Evolutionary conservation across 1,284 basidiomycete genomes (phyloP).

Genomic region (Pisolithus thermaeus): DNA sequence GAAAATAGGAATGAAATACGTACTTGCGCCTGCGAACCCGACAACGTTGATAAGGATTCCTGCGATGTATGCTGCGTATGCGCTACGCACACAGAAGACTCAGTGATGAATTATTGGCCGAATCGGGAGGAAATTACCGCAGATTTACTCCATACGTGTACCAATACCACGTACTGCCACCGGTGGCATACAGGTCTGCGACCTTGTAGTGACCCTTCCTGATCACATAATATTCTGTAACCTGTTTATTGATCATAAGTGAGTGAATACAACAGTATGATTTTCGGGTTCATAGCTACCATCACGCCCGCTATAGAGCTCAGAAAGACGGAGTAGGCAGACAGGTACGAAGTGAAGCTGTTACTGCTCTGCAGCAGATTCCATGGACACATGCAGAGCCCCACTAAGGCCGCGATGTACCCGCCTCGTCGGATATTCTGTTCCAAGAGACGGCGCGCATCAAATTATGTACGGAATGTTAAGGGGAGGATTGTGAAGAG

Average conservation of each 20-base stretch:
- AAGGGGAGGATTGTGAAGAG: neutral
- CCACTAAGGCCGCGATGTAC: slow-evolving; percentile 72
- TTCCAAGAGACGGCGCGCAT: neutral
- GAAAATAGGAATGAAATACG: slow-evolving; percentile 28
- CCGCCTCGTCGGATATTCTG: slow-evolving; percentile 82
- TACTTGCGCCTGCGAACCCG: slow-evolving; percentile 62
- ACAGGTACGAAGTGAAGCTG: slow-evolving; percentile 78
- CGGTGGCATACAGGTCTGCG: slow-evolving; percentile 62
- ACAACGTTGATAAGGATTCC: slow-evolving; percentile 83
- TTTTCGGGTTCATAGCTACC: slow-evolving; percentile 32
- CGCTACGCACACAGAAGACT: slow-evolving; percentile 32
- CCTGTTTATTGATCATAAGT: slow-evolving; percentile 28
- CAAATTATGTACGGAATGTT: neutral
- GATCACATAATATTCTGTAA: slow-evolving; percentile 79
- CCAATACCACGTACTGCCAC: slow-evolving; percentile 63
- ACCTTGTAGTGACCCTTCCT: slow-evolving; percentile 69
- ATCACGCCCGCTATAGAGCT: slow-evolving; percentile 82
- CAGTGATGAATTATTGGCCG: neutral
- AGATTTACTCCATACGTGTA: slow-evolving; percentile 76
- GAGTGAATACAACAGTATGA: neutral
- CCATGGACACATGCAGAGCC: slow-evolving; percentile 76
- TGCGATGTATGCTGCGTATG: slow-evolving; percentile 65
- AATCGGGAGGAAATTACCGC: slow-evolving; percentile 32
- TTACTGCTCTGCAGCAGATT: slow-evolving; percentile 72
- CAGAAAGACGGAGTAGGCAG: slow-evolving; percentile 78